Evolutionary conservation across 257 asterid species (phyloP), one percentile per base, ranked within the genome.

Genomic region (Scutellaria barbata): DNA sequence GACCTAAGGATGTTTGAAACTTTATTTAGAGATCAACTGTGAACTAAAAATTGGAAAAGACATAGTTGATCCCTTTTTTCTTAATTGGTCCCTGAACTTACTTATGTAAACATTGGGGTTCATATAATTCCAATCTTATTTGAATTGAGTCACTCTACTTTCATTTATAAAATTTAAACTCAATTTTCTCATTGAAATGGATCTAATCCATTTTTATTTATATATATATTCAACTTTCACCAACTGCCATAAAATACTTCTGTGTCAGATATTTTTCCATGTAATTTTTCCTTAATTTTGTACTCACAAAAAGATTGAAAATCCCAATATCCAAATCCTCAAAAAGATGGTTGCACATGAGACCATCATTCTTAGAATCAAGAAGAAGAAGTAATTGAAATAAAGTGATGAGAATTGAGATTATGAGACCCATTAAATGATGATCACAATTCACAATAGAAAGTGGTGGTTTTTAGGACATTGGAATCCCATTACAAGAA

Each of bases 261-360:
- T 45, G 53, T 60, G 37, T 63, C 37, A 20, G 63, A 68, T 22
- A 12, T 6, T 67, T 67, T 52, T 17, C 7, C 25, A 43, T 22
- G 57, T 46, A 48, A 30, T 14, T 73, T 73, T 69, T 55, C 72
- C 68, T 43, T 30, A 37, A 62, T 12, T 61, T 33, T 41, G 69
- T 41, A 52, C 60, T 61, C 68, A 57, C 52, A 12, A 39, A 41
- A n/a, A 53, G 13, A 16, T 33, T 66, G 43, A 22, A 66, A 72
- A 30, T 2, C 65, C 51, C 20, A 68, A 78, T 61, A 64, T 37
- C 72, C 40, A 37, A 13, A 71, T n/a, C 12, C 10, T 10, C 35
- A 17, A 30, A 76, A 73, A 72, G 63, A 73, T 60, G 78, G 51
- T 17, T 42, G 69, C 83, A 79, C 81, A 76, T 76, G 86, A 66